Percentiles rank a stretch among this genome's conserved stretches.
Conservation (phyloP, 2,329 filamentous ascomycete genomes). For the Allantophomopsis lycopodina region DNA sequence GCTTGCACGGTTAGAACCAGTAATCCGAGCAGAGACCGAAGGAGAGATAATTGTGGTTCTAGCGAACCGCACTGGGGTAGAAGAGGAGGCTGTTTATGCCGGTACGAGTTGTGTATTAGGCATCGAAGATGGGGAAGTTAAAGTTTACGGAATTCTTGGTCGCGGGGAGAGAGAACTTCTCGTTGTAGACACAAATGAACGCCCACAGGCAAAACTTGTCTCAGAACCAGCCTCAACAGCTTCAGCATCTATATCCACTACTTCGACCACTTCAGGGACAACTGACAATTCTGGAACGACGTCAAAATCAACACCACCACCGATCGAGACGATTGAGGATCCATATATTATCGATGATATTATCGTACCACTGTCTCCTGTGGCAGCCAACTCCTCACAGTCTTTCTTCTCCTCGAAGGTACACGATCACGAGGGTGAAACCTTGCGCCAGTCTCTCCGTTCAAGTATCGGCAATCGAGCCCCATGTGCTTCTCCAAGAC, state of each 20-base stretch:
- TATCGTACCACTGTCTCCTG: slow-evolving; percentile 1
- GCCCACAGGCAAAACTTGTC: background rate
- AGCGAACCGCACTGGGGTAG: slow-evolving; percentile 50
- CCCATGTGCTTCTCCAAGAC: background rate
- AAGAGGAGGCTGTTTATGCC: slow-evolving; percentile 37
- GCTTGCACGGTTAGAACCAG: slow-evolving; percentile 55
- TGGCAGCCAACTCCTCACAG: slow-evolving; percentile 1
- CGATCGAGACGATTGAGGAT: too few species aligned
- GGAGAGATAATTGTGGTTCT: slow-evolving; percentile 59
- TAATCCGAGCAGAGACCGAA: slow-evolving; percentile 34
- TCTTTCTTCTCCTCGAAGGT: slow-evolving; percentile 1
- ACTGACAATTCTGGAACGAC: background rate
- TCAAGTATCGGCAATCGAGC: background rate
- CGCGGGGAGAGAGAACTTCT: slow-evolving; percentile 57
- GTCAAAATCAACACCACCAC: too few species aligned
- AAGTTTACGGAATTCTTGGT: slow-evolving; percentile 55
- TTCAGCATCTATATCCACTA: background rate
- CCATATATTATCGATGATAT: slow-evolving; percentile 2
- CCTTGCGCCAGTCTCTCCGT: background rate
- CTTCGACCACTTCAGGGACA: background rate
- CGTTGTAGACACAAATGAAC: slow-evolving; percentile 41
- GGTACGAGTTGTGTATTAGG: slow-evolving; percentile 62
- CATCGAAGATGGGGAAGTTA: slow-evolving; percentile 50
- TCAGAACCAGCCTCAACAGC: background rate
- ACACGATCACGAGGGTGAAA: background rate